These are phyloP conservation scores for Quercus tomentella DNA, from an alignment of 331 rosid genomes.

Conservation along the genomic window DNA sequence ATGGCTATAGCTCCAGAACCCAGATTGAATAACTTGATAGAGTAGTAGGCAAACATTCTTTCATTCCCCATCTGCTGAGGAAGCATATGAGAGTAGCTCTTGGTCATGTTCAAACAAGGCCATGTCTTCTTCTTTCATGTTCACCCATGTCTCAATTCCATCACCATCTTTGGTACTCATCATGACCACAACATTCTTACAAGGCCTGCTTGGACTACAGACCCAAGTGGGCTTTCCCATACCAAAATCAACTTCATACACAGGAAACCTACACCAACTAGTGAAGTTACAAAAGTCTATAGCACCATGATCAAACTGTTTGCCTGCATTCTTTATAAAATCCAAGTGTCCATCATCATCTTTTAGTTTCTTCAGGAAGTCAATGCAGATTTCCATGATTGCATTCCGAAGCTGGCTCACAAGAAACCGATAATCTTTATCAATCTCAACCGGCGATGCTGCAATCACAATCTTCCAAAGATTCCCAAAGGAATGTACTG, in stretches of 20 bases:
- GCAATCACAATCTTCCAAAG: background rate
- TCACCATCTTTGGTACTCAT: background rate
- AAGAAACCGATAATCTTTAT: too few relatives aligned
- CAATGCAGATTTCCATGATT: background rate
- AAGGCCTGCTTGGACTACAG: background rate
- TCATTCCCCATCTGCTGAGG: too few relatives aligned
- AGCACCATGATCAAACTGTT: background rate
- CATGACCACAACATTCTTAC: background rate
- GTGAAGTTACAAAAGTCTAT: background rate
- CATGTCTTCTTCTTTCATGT: background rate
- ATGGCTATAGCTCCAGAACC: too few relatives aligned
- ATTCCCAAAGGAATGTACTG: background rate
- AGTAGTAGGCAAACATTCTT: too few relatives aligned
- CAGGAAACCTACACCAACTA: background rate
- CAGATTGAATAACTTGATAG: too few relatives aligned
- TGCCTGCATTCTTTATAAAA: rapidly evolving
- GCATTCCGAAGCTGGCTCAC: background rate
- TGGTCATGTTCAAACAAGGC: too few relatives aligned
- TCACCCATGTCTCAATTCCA: background rate
- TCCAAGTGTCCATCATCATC: background rate
- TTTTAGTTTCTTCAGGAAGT: background rate
- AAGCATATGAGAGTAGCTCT: too few relatives aligned
- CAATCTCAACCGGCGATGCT: too few relatives aligned
- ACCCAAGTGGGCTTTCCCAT: background rate
- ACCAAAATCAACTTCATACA: background rate